Evolutionary conservation across 2,329 filamentous ascomycete species (phyloP).

Genomic region (Cytospora mali): DNA sequence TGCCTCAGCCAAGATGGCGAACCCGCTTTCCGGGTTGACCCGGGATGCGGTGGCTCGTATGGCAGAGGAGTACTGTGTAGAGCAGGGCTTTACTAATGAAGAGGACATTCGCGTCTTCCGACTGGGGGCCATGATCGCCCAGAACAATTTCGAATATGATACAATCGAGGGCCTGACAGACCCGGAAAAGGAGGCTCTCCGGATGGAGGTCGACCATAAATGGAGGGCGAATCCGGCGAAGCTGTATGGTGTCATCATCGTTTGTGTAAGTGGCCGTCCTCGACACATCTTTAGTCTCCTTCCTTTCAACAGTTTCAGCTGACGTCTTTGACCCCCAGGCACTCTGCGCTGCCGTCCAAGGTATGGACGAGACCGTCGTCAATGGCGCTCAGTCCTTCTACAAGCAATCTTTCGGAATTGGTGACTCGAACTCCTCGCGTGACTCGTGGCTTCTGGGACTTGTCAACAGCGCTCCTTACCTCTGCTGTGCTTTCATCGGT

Average conservation of each 20-base stretch:
- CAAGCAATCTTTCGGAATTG: conserved; percentile 62
- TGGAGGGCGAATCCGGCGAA: conserved; percentile 67
- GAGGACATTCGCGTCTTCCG: conserved; percentile 62
- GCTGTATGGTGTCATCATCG: conserved; percentile 66
- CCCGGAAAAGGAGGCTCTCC: conserved; percentile 59
- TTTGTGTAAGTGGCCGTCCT: conserved; percentile 36
- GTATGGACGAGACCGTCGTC: conserved; percentile 72
- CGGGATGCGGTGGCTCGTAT: conserved; percentile 53
- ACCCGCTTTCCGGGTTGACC: conserved; percentile 45
- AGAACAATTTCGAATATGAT: conserved; percentile 52
- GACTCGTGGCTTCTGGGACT: conserved; percentile 58
- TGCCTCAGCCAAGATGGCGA: conserved; percentile 42
- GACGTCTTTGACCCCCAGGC: conserved; percentile 52
- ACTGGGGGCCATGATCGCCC: conserved; percentile 61
- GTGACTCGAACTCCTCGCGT: conserved; percentile 48
- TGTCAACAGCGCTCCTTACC: conserved; percentile 62
- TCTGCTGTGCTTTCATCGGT: conserved; percentile 68
- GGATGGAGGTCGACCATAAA: conserved; percentile 64
- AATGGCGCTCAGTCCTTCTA: conserved; percentile 72
- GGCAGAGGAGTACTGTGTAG: conserved; percentile 60
- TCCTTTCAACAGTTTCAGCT: not conserved
- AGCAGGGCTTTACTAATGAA: conserved; percentile 56
- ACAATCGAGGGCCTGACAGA: conserved; percentile 56
- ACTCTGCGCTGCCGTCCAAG: conserved; percentile 70
- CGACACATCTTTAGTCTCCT: not conserved